Conservation (phyloP, 495 filamentous ascomycete species). For the Aspergillus olivimuriae region DNA sequence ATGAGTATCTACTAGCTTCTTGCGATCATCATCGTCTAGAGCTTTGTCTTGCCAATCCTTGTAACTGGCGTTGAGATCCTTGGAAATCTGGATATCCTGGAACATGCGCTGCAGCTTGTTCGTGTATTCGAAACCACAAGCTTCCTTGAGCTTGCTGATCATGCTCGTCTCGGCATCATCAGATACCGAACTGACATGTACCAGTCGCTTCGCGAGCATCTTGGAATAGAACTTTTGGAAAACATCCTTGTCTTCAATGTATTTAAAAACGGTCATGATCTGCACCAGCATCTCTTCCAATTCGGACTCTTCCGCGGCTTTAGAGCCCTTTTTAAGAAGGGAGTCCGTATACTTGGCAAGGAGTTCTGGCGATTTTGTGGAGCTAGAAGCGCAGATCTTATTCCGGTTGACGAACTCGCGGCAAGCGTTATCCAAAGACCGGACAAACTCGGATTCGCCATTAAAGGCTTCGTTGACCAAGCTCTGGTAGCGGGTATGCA, state of each 20-base stretch:
- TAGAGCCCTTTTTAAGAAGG: slow-evolving; percentile 85
- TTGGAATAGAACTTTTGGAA: slow-evolving; percentile 99
- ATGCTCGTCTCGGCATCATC: slow-evolving; percentile 98
- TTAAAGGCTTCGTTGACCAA: slow-evolving; percentile 90
- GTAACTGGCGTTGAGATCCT: slow-evolving; percentile 87
- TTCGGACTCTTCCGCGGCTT: slow-evolving; percentile 85
- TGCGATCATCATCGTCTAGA: slow-evolving; percentile 55
- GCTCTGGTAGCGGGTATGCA: slow-evolving; percentile 86
- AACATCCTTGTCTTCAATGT: slow-evolving; percentile 99
- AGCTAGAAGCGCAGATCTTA: slow-evolving; percentile 84
- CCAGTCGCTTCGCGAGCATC: slow-evolving; percentile 89
- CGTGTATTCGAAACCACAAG: slow-evolving; percentile 97
- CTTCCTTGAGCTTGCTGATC: slow-evolving; percentile 99
- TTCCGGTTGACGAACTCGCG: slow-evolving; percentile 98
- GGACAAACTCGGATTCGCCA: slow-evolving; percentile 93
- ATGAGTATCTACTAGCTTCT: slow-evolving; percentile 61
- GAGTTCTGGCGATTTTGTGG: slow-evolving; percentile 87
- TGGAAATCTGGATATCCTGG: slow-evolving; percentile 97
- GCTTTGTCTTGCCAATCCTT: slow-evolving; percentile 60
- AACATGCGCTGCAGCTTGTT: slow-evolving; percentile 99
- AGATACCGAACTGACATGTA: slow-evolving; percentile 89
- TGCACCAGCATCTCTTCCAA: slow-evolving; percentile 86
- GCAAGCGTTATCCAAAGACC: slow-evolving; percentile 94
- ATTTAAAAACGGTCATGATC: slow-evolving; percentile 99
- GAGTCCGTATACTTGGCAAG: slow-evolving; percentile 95